These are phyloP conservation scores for Fraxinus ornus DNA, from an alignment of 305 asterid genomes.

Conservation along the genomic window DNA sequence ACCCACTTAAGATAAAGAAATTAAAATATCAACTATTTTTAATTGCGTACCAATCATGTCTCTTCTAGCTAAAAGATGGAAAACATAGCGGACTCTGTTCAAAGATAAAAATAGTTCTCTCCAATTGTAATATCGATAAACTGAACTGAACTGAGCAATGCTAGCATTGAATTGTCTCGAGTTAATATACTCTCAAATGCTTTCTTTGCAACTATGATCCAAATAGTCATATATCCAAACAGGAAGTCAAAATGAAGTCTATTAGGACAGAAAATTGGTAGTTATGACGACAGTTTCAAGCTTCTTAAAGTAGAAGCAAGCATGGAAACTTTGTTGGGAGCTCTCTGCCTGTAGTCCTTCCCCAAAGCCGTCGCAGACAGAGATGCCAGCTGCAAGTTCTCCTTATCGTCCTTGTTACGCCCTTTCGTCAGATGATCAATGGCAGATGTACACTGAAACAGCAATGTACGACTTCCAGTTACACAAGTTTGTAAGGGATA, in stretches of 20 bases:
- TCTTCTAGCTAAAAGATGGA: not conserved
- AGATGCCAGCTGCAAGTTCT: conserved; percentile 64
- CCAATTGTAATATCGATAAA: not conserved
- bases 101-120: not conserved
- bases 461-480: conserved; percentile 18
- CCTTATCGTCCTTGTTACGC: conserved; percentile 88
- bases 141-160: not conserved
- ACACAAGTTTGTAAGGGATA: not conserved
- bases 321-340: conserved; percentile 53
- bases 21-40: not conserved
- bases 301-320: conserved; percentile 60
- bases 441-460: conserved; percentile 66
- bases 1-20: not conserved
- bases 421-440: conserved; percentile 81
- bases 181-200: not conserved
- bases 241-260: not conserved
- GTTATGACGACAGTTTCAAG: conserved; percentile 58
- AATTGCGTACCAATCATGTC: not conserved
- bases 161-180: not conserved
- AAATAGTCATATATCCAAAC: not conserved
- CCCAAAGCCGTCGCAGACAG: conserved; percentile 75
- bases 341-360: conserved; percentile 66
- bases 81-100: not conserved
- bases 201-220: not conserved
- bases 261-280: not conserved